These are phyloP conservation scores for Zychaea mexicana DNA, from an alignment of 371 early-diverging fungal genomes.

Conservation along the genomic window DNA sequence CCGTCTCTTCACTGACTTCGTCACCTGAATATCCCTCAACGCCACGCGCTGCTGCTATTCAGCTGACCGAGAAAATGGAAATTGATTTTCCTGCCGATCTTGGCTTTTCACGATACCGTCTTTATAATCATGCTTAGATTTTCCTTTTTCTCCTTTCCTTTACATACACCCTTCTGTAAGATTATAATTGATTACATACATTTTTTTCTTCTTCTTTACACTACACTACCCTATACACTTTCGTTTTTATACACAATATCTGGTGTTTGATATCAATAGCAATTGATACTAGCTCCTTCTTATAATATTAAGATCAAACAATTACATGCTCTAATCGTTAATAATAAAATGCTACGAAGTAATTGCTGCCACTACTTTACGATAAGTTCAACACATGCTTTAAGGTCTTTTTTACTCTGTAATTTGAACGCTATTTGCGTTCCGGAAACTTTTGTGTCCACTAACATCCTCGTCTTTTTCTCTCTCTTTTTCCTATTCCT, in stretches of 20 bases:
- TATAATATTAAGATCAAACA: too few relatives aligned
- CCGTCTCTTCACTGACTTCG: not conserved
- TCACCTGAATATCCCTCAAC: conserved; percentile 1
- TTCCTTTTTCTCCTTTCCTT: not conserved
- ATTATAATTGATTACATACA: not conserved
- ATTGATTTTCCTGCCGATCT: conserved; percentile 5
- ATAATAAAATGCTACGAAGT: too few relatives aligned
- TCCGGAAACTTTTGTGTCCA: not conserved
- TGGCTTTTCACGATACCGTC: not conserved
- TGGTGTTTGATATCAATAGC: too few relatives aligned
- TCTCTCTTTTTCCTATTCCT: not conserved
- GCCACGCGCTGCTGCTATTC: not conserved
- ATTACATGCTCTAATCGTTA: too few relatives aligned
- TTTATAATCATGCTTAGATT: not conserved
- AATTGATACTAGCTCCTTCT: too few relatives aligned
- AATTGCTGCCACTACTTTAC: too few relatives aligned
- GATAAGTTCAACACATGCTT: too few relatives aligned
- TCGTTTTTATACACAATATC: not conserved
- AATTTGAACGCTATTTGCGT: not conserved
- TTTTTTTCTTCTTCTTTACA: not conserved
- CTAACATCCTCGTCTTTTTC: not conserved
- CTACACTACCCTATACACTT: not conserved
- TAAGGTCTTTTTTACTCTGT: too few relatives aligned
- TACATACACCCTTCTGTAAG: not conserved
- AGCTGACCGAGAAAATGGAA: not conserved